These are phyloP conservation scores for Phytophthora niederhauseri DNA, from an alignment of 352 stramenopile genomes.

Conservation along the genomic window DNA sequence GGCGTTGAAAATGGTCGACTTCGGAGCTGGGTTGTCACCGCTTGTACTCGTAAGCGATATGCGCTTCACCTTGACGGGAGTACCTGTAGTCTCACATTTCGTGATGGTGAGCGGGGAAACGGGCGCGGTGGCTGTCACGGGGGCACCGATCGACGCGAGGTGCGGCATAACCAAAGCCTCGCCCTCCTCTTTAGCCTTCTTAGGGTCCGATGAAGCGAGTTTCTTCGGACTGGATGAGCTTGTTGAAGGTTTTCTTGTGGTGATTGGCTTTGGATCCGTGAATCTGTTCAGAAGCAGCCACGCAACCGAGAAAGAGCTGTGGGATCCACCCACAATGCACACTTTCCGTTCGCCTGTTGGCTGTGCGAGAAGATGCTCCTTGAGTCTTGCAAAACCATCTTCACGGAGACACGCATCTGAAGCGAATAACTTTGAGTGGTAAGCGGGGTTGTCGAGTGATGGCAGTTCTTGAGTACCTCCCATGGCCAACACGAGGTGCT, in stretches of 20 bases:
- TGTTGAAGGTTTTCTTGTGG: slow-evolving; percentile 4
- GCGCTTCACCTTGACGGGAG: slow-evolving; percentile 25
- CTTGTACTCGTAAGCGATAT: slow-evolving; percentile 14
- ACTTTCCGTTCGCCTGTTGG: slow-evolving; percentile 57
- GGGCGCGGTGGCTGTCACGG: slow-evolving; percentile 16
- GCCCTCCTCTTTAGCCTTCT: slow-evolving; percentile 17
- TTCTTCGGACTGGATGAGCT: slow-evolving; percentile 20
- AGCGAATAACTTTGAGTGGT: slow-evolving; percentile 65
- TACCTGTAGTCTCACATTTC: slow-evolving; percentile 20
- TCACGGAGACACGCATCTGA: slow-evolving; percentile 71
- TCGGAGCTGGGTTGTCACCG: slow-evolving; percentile 8
- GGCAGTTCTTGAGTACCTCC: slow-evolving; percentile 65
- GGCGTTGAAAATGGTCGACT: slow-evolving; percentile 48
- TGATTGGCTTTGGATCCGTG: slow-evolving; percentile 23
- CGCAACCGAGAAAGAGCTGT: slow-evolving; percentile 86
- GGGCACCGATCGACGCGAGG: slow-evolving; percentile 17
- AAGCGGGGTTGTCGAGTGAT: slow-evolving; percentile 38
- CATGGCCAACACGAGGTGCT: slow-evolving; percentile 74
- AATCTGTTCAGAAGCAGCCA: slow-evolving; percentile 83
- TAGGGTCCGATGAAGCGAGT: neutral
- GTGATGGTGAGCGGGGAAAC: slow-evolving; percentile 20
- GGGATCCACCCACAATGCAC: slow-evolving; percentile 82
- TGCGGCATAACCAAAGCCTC: slow-evolving; percentile 17
- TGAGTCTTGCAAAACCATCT: slow-evolving; percentile 61
- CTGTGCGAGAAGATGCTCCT: slow-evolving; percentile 41